These are phyloP conservation scores for Boletus semigastroideus DNA, from an alignment of 1,284 basidiomycete species.

Conservation along the genomic window DNA sequence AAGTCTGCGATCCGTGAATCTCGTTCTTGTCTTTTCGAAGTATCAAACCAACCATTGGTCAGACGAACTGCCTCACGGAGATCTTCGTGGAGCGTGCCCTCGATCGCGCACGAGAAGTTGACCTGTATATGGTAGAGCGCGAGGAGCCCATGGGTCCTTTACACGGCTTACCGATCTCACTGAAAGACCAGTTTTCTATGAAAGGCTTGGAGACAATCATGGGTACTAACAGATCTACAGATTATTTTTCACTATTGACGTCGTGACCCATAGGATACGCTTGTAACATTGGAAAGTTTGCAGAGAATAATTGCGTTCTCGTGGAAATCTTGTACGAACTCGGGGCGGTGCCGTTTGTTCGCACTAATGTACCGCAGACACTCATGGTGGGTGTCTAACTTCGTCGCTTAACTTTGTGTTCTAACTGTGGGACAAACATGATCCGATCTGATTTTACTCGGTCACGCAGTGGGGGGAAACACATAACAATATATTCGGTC, in stretches of 20 bases:
- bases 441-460: neutral
- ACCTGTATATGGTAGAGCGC: slow-evolving; percentile 44
- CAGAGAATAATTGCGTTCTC: slow-evolving; percentile 54
- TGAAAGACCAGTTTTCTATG: slow-evolving; percentile 63
- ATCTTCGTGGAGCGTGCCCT: slow-evolving; percentile 64
- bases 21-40: neutral
- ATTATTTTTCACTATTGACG: neutral
- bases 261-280: slow-evolving; percentile 44
- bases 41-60: neutral
- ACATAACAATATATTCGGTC: slow-evolving; percentile 65
- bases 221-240: slow-evolving; percentile 33
- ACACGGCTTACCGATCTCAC: slow-evolving; percentile 59
- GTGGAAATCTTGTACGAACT: slow-evolving; percentile 58
- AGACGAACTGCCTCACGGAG: slow-evolving; percentile 72
- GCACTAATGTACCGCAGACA: slow-evolving; percentile 74
- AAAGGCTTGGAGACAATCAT: slow-evolving; percentile 55
- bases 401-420: neutral
- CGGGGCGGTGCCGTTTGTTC: slow-evolving; percentile 70
- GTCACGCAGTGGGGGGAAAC: slow-evolving; percentile 58
- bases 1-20: slow-evolving; percentile 27
- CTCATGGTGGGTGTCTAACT: slow-evolving; percentile 46
- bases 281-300: slow-evolving; percentile 60
- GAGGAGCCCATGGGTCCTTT: slow-evolving; percentile 45
- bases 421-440: neutral
- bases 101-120: slow-evolving; percentile 54